Evolutionary conservation across 2,329 filamentous ascomycete species (phyloP).

Genomic region (Albophoma yamanashiensis): DNA sequence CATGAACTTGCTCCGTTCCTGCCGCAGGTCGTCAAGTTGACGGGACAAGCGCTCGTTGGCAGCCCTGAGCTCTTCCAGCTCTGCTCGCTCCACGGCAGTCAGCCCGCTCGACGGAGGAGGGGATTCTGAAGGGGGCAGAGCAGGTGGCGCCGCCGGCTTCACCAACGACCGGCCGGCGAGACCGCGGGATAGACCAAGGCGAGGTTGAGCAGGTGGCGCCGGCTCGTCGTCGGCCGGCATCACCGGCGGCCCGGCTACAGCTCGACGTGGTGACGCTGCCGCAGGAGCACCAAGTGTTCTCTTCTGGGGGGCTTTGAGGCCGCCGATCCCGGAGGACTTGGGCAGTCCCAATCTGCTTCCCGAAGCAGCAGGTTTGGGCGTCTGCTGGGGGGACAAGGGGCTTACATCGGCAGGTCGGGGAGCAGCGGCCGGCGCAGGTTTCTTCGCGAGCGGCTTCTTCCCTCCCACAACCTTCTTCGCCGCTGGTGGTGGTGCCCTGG

Average conservation of each 20-base stretch:
- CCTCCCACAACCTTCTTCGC: slow-evolving; percentile 37
- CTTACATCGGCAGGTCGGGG: slow-evolving; percentile 33
- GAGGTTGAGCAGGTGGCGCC: slow-evolving; percentile 47
- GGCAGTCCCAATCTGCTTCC: slow-evolving; percentile 46
- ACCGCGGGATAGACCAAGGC: slow-evolving; percentile 61
- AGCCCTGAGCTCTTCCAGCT: slow-evolving; percentile 77
- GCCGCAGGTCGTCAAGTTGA: slow-evolving; percentile 68
- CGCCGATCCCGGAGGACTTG: slow-evolving; percentile 40
- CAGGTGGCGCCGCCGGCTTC: slow-evolving; percentile 51
- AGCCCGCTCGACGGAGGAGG: slow-evolving; percentile 55
- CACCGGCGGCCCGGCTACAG: slow-evolving; percentile 34
- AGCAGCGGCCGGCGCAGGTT: slow-evolving; percentile 29
- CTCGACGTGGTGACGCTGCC: slow-evolving; percentile 42
- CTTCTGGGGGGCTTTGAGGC: slow-evolving; percentile 50
- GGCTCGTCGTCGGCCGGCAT: slow-evolving; percentile 47
- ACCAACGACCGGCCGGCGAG: slow-evolving; percentile 77
- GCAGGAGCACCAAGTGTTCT: slow-evolving; percentile 38
- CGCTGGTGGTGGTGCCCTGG: slow-evolving; percentile 34
- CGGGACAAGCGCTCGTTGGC: slow-evolving; percentile 71
- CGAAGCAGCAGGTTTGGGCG: slow-evolving; percentile 38
- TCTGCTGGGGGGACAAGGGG: slow-evolving; percentile 47
- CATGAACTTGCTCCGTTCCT: slow-evolving; percentile 69
- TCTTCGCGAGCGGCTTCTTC: slow-evolving; percentile 32
- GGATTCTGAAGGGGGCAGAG: slow-evolving; percentile 40
- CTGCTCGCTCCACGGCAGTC: slow-evolving; percentile 73